Conservation (phyloP, 2,329 filamentous ascomycete species). For the Lachnellula hyalina region DNA sequence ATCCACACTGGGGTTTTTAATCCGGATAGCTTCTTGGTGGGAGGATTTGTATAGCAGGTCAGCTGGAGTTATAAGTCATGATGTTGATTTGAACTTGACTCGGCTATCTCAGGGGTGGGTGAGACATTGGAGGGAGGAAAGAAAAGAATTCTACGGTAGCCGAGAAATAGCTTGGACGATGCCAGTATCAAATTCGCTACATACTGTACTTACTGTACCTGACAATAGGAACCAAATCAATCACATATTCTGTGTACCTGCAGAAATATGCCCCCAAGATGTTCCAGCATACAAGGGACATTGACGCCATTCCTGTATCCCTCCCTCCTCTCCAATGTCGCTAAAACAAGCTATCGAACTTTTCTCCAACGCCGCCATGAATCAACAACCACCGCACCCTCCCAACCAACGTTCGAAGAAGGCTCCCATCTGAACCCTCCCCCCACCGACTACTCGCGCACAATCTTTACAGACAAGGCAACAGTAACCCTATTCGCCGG, state of each 20-base stretch:
- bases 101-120: not conserved
- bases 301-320: conserved; percentile 32
- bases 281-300: conserved; percentile 24
- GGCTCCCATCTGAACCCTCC: conserved; percentile 66
- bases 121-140: not conserved
- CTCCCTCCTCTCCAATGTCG: conserved; percentile 19
- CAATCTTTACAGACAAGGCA: conserved; percentile 84
- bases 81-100: not conserved
- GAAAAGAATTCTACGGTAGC: conserved; percentile 1
- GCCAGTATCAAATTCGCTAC: conserved; percentile 3
- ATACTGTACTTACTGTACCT: not conserved
- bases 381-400: conserved; percentile 12
- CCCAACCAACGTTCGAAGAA: conserved; percentile 18
- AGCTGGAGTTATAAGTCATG: not conserved
- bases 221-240: not conserved
- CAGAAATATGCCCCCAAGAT: conserved; percentile 29
- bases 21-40: no score
- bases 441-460: conserved; percentile 76
- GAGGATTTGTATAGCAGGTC: no score
- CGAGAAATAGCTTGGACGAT: not conserved
- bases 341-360: conserved; percentile 8
- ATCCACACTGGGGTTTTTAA: no score
- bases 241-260: not conserved
- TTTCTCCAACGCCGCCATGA: conserved; percentile 16
- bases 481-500: conserved; percentile 73